phyloP scores from a whole-genome alignment of 768 basidiomycete species.

The Dioszegia crocea region DNA sequence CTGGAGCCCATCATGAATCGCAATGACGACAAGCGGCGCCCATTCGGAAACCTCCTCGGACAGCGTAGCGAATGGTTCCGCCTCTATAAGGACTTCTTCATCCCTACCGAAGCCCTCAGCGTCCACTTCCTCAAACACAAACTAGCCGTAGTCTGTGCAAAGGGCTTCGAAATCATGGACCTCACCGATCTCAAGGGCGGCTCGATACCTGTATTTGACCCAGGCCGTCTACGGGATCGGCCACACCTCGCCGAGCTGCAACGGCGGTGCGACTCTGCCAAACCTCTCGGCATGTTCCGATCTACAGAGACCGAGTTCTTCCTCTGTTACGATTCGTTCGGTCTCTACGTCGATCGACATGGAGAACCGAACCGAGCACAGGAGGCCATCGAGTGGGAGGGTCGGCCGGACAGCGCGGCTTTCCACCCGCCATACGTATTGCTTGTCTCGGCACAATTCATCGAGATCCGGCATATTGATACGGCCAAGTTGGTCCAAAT shows the following conservation, averaged over 20 bases:
- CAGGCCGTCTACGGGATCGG: slow-evolving; percentile 59
- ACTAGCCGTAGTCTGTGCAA: slow-evolving; percentile 86
- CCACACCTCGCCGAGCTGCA: slow-evolving; percentile 63
- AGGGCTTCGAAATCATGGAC: slow-evolving; percentile 98
- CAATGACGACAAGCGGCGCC: slow-evolving; percentile 52
- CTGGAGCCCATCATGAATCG: slow-evolving; percentile 94
- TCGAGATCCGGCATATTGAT: slow-evolving; percentile 73
- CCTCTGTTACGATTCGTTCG: slow-evolving; percentile 86
- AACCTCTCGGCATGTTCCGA: slow-evolving; percentile 85
- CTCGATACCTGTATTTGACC: slow-evolving; percentile 67
- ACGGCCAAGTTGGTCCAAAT: slow-evolving; percentile 49
- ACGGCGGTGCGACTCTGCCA: slow-evolving; percentile 73
- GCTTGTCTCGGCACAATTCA: slow-evolving; percentile 81
- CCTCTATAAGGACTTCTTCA: slow-evolving; percentile 87
- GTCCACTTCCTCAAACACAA: slow-evolving; percentile 88
- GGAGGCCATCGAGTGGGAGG: slow-evolving; percentile 89
- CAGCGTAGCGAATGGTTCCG: slow-evolving; percentile 92
- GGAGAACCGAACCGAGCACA: slow-evolving; percentile 72
- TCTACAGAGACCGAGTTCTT: slow-evolving; percentile 82
- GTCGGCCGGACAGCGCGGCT: slow-evolving; percentile 79
- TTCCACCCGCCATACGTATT: slow-evolving; percentile 84
- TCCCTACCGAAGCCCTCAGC: slow-evolving; percentile 84
- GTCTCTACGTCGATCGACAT: slow-evolving; percentile 84
- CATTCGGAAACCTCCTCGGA: slow-evolving; percentile 53
- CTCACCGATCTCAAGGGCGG: slow-evolving; percentile 83